Evolutionary conservation across 2,329 filamentous ascomycete genomes (phyloP).

Genomic region (Fusarium praegraminearum): DNA sequence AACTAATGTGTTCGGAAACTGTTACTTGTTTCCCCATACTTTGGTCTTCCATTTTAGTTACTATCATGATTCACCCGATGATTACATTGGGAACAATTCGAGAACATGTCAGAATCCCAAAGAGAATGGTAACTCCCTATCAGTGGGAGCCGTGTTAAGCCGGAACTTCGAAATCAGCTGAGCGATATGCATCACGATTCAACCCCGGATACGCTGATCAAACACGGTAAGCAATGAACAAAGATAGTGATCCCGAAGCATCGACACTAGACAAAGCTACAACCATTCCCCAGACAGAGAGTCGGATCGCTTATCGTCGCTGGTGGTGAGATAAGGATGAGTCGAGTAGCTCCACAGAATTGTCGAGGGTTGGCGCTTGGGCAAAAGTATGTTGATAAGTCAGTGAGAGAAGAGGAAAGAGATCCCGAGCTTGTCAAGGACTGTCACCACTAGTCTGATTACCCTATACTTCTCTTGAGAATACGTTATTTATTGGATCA

Average conservation of each 20-base stretch:
- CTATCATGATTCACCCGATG: background rate
- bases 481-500: no score
- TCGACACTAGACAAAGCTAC: background rate
- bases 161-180: conserved; percentile 1
- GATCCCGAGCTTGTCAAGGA: conserved; percentile 22
- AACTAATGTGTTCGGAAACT: conserved; percentile 19
- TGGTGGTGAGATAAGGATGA: conserved; percentile 20
- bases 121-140: background rate
- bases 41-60: conserved; percentile 2
- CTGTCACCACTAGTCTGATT: background rate
- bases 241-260: conserved; percentile 27
- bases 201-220: background rate
- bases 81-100: background rate
- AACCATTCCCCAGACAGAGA: background rate
- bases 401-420: conserved; percentile 19
- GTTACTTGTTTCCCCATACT: conserved; percentile 24
- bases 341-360: conserved; percentile 2
- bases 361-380: background rate
- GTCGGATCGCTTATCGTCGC: conserved; percentile 30
- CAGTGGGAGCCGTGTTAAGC: conserved; percentile 25
- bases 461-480: background rate
- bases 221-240: background rate
- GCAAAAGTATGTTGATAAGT: background rate
- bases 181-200: background rate
- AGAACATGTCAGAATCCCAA: conserved; percentile 4